Base-by-base conservation (phyloP, 2,329 filamentous ascomycete genomes). In the Fusarium decemcellulare region DNA sequence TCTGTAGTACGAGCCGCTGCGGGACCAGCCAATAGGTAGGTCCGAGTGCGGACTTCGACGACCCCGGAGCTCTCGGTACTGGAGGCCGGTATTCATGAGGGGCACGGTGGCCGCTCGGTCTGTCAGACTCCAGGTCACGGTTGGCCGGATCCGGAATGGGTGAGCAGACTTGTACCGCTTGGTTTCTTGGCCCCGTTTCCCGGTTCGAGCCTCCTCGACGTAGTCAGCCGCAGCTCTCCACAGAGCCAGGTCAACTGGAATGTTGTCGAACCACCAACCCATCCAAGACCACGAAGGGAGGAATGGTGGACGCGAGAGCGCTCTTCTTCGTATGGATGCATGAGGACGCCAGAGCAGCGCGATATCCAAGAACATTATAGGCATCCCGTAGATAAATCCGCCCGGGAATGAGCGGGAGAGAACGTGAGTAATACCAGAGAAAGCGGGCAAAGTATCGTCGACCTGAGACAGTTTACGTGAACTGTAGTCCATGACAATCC, bases 231-330 rank as follows among this genome's bases (percentile, higher is more conserved):
- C 79, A 1, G 81, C 81, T 50, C 78, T 78, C 82, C 82, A 84
- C 11, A 84, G 73, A 7, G 73, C 76, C 59, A 84, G 65, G 56
- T 84, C 82, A 14, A 81, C 80, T 7, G 82, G 77, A 14, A 83
- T 76, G 30, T 79, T 81, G 59, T 84, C 82, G 59, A 82, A 83
- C 78, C 81, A 83, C 82, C 82, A 84, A 23, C 82, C 82, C 78
- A 84, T 81, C 82, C 82, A 84, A 32, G 81, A 82, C 82, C 82
- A 84, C 5, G 81, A 82, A 0, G 82, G 82, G 7, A 84, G 73
- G 55, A 81, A 81, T 2, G 81, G 77, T 11, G 80, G 75, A 0
- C 77, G 76, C 5, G 79, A 72, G 8, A 81, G 69, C 8, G 78
- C 78, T 23, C 82, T 73, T 16, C 82, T 76, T 29, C 81, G 77